Evolutionary conservation across 169 alveolate genomes (phyloP).

Genomic region (Amoebophrya sp.): DNA sequence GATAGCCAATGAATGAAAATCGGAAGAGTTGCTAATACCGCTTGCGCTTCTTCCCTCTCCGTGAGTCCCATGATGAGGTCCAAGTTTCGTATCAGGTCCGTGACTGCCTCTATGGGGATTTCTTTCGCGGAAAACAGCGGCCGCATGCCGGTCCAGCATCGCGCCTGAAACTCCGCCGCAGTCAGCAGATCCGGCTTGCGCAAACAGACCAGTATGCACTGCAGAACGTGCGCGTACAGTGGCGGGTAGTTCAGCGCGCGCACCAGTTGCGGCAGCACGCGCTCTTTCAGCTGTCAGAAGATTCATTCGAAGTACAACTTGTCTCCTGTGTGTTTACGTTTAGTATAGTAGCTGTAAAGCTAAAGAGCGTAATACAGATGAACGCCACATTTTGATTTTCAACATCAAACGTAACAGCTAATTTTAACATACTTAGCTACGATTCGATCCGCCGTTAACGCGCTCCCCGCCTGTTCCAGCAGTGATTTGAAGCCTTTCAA

Average conservation of each 20-base stretch:
- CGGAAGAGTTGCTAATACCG: no score
- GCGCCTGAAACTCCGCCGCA: neutral
- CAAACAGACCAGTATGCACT: neutral
- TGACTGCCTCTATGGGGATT: neutral
- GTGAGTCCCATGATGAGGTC: neutral
- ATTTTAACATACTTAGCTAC: no score
- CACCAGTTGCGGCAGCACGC: neutral
- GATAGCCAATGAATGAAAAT: no score
- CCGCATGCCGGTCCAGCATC: neutral
- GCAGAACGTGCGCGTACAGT: neutral
- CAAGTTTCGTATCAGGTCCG: neutral
- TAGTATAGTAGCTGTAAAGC: no score
- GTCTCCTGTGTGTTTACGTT: no score
- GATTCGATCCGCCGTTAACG: no score
- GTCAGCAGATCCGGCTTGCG: neutral
- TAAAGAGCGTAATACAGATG: no score
- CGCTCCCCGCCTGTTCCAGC: neutral
- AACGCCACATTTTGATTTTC: no score
- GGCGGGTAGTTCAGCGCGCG: neutral
- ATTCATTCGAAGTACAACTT: no score
- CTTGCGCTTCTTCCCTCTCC: neutral
- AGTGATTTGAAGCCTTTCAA: slow-evolving; percentile 8
- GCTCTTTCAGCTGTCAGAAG: neutral
- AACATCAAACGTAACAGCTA: no score
- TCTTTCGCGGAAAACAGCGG: neutral